Evolutionary conservation across 495 filamentous ascomycete species (phyloP), one percentile per base, ranked within the genome.

Genomic region (Evernia prunastri): DNA sequence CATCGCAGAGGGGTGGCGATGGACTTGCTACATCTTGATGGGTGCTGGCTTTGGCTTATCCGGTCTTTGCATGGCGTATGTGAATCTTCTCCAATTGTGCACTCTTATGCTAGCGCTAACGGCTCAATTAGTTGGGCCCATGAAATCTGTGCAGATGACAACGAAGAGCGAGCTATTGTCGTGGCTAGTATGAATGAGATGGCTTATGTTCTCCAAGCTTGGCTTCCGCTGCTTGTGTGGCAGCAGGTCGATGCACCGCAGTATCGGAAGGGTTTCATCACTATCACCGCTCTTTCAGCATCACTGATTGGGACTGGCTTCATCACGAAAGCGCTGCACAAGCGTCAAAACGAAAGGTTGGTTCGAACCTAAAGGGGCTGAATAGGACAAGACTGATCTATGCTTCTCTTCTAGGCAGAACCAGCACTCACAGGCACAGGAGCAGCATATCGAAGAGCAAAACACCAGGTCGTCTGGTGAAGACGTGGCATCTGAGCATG

Each of bases 181-280:
- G 74, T 79, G 43, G 78, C 74, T 12, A 74, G 72, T 54, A 81
- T 83, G 80, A 81, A 81, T 54, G 76, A 81, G 39, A 70, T 80
- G 70, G 76, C 77, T 20, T 79, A 80, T 60, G 77, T 80, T 20
- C 68, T 80, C 57, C 78, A 81, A 66, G 76, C 78, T 2, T 82
- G 79, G 80, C 60, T 82, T 33, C 79, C 80, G 18, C 73, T 76
- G 36, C 64, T 81, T 39, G 78, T 82, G 4, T 82, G 79, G 79
- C 76, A 80, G 68, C 79, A 81, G 66, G 70, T 80, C n/a, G 79
- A 82, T 62, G 78, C 74, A 12, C 80, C 79, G 0, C 42, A 75
- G 60, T 81, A 81, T 54, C 74, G 70, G 27, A 82, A 81, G 58
- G 80, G 79, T 0, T 82, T 73, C 53, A 80, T 81, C 35, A 77